These are phyloP conservation scores for Cryptococcus sp. DNA, from an alignment of 1,284 basidiomycete genomes.

Conservation along the genomic window DNA sequence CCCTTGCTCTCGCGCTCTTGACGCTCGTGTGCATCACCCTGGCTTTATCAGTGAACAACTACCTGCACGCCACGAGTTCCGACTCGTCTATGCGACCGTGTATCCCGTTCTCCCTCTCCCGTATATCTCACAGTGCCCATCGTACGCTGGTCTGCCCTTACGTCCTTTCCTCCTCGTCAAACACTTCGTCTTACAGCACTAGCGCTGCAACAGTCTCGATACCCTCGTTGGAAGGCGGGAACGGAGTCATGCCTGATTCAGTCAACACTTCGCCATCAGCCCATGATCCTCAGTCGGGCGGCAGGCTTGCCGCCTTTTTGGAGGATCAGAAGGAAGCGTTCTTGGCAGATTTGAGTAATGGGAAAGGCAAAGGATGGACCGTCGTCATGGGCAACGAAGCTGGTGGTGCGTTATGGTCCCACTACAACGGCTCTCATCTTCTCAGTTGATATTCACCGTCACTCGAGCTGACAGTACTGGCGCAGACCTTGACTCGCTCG, in stretches of 20 bases:
- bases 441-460: conserved; percentile 2
- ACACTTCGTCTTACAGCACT: too few relatives aligned
- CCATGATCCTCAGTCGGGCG: conserved; percentile 4
- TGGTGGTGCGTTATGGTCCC: conserved; percentile 64
- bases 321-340: conserved; percentile 57
- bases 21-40: conserved; percentile 15
- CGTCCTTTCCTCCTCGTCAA: background rate
- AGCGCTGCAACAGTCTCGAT: background rate
- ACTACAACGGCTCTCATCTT: background rate
- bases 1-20: conserved; percentile 6
- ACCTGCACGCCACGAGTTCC: background rate
- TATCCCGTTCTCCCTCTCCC: conserved; percentile 36
- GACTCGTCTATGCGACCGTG: conserved; percentile 40
- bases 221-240: background rate
- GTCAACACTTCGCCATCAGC: background rate
- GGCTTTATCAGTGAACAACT: conserved; percentile 4
- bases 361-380: conserved; percentile 66
- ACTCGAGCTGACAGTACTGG: background rate
- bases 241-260: background rate
- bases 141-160: conserved; percentile 23
- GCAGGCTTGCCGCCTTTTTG: conserved; percentile 52
- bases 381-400: conserved; percentile 90
- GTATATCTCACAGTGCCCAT: conserved; percentile 34
- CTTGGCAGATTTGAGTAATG: conserved; percentile 55
- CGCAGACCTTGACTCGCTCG: conserved; percentile 83